Base-by-base conservation (phyloP, 75 land plant genomes). In the Selaginella moellendorffii region DNA sequence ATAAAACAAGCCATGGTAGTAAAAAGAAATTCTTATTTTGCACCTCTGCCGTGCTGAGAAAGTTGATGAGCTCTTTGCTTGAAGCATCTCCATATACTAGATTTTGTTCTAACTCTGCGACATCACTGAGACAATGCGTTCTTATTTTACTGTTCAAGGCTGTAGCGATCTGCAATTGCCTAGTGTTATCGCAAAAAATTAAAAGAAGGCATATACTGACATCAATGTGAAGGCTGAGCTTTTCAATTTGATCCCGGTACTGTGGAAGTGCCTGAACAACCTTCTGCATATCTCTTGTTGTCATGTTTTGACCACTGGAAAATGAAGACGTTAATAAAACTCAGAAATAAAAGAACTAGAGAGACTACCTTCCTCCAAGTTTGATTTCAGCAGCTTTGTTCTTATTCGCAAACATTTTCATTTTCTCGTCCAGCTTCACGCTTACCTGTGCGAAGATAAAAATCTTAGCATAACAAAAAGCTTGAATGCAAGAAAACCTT, bases 401-500 rank as follows among this genome's bases (percentile, higher is more conserved):
- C 59, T 90, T 90, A 20, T 81, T 68, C 25, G 77, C 66, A 54
- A 95, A 90, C 63, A 68, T 76, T 42, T 78, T 78, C 99, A 95
- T 90, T 70, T 84, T 95, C 31, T 86, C 84, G 71, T 82, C 78
- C 67, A 95, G 65, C 24, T 78, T 69, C 66, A 81, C 77, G 77
- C 85, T 90, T 54, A 83, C 99, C 99, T 95, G n/a, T n/a, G 71
- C 30, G 26, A 79, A 61, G 14, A 36, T 36, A 36, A 36, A 36
- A 36, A 5, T 36, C 14, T 14, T 5, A 36, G 46, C 14, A 36
- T 36, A 5, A 36, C 5, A 5, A 36, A 36, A 36, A 5, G 5
- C 46, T 5, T 36, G 46, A 5, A 36, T 5, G 46, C 46, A 36
- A 36, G 10, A 36, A 36, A 5, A 36, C 63, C 88, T 68, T 70